Evolutionary conservation across 495 filamentous ascomycete species (phyloP).

Genomic region (Aspergillus cristatus): DNA sequence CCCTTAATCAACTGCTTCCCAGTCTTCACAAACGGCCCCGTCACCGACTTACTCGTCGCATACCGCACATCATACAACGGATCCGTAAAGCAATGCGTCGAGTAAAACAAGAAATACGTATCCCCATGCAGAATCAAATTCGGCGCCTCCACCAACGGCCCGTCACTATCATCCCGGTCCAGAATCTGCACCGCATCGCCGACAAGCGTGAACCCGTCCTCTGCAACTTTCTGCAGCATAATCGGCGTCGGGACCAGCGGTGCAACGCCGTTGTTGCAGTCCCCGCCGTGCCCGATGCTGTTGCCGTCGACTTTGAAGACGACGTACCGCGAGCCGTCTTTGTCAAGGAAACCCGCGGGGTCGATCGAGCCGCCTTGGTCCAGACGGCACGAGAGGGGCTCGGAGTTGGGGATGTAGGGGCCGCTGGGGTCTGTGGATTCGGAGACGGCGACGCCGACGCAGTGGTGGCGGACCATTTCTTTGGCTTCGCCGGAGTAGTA

Average conservation of each 20-base stretch:
- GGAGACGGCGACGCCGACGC: slow-evolving; percentile 44
- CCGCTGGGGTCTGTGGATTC: slow-evolving; percentile 27
- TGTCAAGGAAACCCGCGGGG: slow-evolving; percentile 42
- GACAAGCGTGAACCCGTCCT: slow-evolving; percentile 41
- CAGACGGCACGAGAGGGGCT: slow-evolving; percentile 42
- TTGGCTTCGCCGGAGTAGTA: slow-evolving; percentile 47
- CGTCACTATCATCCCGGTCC: slow-evolving; percentile 45
- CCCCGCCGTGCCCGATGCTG: slow-evolving; percentile 45
- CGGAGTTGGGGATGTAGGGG: slow-evolving; percentile 39
- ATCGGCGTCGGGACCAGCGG: slow-evolving; percentile 47
- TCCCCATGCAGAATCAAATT: slow-evolving; percentile 35
- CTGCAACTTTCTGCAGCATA: slow-evolving; percentile 45
- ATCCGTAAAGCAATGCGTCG: slow-evolving; percentile 46
- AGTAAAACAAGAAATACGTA: slow-evolving; percentile 54
- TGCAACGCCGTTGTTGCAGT: slow-evolving; percentile 44
- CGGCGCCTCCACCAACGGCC: slow-evolving; percentile 55
- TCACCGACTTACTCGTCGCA: slow-evolving; percentile 36
- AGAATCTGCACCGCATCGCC: slow-evolving; percentile 46
- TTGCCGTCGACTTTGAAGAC: slow-evolving; percentile 59
- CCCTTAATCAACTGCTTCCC: slow-evolving; percentile 28
- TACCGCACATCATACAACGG: slow-evolving; percentile 46
- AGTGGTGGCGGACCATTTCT: slow-evolving; percentile 33
- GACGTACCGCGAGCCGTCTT: slow-evolving; percentile 45
- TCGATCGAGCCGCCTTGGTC: slow-evolving; percentile 51
- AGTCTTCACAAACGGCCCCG: slow-evolving; percentile 38